Conservation (phyloP, 2,329 filamentous ascomycete species). For the Ophiostoma tasmaniense region DNA sequence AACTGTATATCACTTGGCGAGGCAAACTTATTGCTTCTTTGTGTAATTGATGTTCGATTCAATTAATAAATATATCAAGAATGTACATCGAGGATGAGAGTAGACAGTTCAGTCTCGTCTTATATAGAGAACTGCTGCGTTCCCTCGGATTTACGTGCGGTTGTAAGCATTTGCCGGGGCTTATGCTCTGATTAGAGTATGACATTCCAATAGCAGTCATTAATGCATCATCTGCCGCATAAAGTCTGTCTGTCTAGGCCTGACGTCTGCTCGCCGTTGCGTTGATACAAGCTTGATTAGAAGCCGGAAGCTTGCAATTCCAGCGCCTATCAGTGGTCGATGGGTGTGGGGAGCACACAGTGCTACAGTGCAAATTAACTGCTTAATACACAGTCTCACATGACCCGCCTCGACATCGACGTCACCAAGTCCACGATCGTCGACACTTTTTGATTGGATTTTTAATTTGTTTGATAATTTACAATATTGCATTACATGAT, state of each 20-base stretch:
- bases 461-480: neutral
- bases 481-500: neutral
- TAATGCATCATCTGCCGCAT: too few relatives aligned
- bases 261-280: neutral
- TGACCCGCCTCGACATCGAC: neutral
- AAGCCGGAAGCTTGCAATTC: slow-evolving; percentile 1
- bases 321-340: slow-evolving; percentile 1
- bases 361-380: neutral
- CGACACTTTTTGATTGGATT: neutral
- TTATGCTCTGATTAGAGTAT: neutral
- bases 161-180: neutral
- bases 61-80: neutral
- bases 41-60: neutral
- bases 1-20: neutral
- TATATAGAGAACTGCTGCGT: neutral
- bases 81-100: neutral
- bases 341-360: neutral
- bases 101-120: neutral
- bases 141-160: neutral
- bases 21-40: neutral
- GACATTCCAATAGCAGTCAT: neutral
- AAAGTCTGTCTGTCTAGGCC: too few relatives aligned
- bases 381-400: neutral
- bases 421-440: neutral
- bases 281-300: neutral